Evolutionary conservation across 108 stramenopile species (phyloP).

Genomic region (Aurantiochytrium sp.): DNA sequence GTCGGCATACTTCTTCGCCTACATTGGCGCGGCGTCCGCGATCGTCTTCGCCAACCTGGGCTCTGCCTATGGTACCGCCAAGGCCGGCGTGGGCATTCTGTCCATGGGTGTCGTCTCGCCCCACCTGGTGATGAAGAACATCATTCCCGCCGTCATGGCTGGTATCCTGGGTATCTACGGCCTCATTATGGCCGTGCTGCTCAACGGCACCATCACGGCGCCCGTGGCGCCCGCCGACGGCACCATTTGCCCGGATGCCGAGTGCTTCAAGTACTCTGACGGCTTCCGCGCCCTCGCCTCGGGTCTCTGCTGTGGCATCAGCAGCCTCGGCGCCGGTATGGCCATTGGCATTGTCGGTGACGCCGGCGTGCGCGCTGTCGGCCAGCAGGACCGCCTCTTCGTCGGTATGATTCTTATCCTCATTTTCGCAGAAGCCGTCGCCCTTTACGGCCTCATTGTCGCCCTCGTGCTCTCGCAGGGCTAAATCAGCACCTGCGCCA

Average conservation of each 20-base stretch:
- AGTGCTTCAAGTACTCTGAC: conserved; percentile 70
- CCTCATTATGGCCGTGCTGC: conserved; percentile 95
- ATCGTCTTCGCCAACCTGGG: conserved; percentile 69
- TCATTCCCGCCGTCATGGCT: conserved; percentile 99
- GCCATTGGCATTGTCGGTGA: conserved; percentile 99
- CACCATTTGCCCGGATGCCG: not conserved
- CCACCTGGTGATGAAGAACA: conserved; percentile 93
- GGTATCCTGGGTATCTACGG: conserved; percentile 99
- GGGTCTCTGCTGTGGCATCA: conserved; percentile 95
- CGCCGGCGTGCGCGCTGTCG: conserved; percentile 96
- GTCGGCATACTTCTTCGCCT: conserved; percentile 20
- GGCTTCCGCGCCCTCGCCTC: conserved; percentile 96
- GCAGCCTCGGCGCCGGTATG: conserved; percentile 94
- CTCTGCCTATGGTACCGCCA: conserved; percentile 94
- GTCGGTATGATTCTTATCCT: conserved; percentile 99
- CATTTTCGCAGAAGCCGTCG: conserved; percentile 98
- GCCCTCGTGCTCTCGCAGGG: conserved; percentile 83
- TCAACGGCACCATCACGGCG: conserved; percentile 39
- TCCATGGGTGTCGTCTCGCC: conserved; percentile 99
- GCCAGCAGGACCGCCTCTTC: conserved; percentile 96
- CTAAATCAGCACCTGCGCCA: not conserved
- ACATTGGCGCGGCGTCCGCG: conserved; percentile 21
- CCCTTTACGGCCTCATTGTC: conserved; percentile 97
- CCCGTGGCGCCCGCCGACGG: not conserved
- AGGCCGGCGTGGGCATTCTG: conserved; percentile 93